Evolutionary conservation across 2,329 filamentous ascomycete species (phyloP).

Genomic region (Xylaria sp.): DNA sequence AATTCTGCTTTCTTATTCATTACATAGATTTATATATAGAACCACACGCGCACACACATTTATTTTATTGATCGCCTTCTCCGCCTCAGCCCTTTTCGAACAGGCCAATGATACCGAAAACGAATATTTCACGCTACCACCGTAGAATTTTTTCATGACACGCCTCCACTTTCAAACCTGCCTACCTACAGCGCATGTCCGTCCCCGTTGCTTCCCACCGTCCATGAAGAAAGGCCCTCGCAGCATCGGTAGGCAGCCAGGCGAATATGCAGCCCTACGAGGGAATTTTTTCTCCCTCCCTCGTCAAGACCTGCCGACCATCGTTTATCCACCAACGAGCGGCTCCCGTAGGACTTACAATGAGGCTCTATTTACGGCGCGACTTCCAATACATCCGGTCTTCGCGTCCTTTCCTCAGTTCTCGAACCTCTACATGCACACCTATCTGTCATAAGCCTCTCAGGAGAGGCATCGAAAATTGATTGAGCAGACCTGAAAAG

Average conservation of each 20-base stretch:
- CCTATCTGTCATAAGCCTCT: background rate
- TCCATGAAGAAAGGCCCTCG: conserved; percentile 34
- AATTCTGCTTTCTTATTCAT: conserved; percentile 19
- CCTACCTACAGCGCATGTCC: background rate
- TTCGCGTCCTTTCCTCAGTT: conserved; percentile 7
- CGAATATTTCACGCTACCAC: background rate
- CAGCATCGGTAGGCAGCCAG: conserved; percentile 21
- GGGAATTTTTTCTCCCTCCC: background rate
- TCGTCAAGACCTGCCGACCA: conserved; percentile 1
- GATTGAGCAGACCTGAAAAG: background rate
- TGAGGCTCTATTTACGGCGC: conserved; percentile 6
- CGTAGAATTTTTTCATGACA: background rate
- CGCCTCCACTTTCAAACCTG: conserved; percentile 3
- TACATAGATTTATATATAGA: conserved; percentile 35
- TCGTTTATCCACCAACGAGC: conserved; percentile 19
- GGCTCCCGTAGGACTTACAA: conserved; percentile 7
- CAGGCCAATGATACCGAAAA: conserved; percentile 16
- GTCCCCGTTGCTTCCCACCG: conserved; percentile 7
- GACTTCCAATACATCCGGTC: background rate
- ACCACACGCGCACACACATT: background rate
- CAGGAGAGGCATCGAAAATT: background rate
- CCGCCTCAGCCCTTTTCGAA: conserved; percentile 23
- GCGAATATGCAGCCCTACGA: conserved; percentile 38
- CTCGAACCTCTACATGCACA: conserved; percentile 6
- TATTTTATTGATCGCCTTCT: conserved; percentile 17